phyloP scores from a whole-genome alignment of 2,329 filamentous ascomycete species.

The Fusarium sp. region DNA sequence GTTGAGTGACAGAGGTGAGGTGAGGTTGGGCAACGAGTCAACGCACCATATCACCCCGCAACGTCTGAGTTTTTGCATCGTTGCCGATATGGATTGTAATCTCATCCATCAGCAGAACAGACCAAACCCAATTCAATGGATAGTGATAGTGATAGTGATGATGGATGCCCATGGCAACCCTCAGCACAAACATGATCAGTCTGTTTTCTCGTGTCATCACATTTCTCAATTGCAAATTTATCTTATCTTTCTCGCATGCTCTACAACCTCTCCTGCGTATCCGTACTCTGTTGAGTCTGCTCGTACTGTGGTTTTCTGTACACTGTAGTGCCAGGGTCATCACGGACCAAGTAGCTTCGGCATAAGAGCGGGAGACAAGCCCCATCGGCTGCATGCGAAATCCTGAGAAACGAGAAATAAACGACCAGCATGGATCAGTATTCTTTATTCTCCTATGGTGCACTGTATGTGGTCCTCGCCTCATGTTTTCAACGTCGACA shows the following conservation, averaged over 20 bases:
- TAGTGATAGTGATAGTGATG: conserved; percentile 25
- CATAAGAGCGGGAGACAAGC: conserved; percentile 24
- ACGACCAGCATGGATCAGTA: conserved; percentile 4
- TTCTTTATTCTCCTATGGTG: conserved; percentile 7
- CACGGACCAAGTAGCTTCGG: conserved; percentile 37
- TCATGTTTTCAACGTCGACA: conserved; percentile 12
- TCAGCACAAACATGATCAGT: conserved; percentile 16
- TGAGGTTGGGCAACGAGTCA: conserved; percentile 23
- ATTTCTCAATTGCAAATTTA: conserved; percentile 11
- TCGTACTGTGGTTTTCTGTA: conserved; percentile 3
- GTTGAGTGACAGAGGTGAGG: conserved; percentile 3
- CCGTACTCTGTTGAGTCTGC: conserved; percentile 15
- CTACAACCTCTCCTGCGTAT: conserved; percentile 9
- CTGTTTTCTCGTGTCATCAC: conserved; percentile 23
- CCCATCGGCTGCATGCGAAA: conserved; percentile 34
- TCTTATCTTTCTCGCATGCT: conserved; percentile 5
- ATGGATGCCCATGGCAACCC: conserved; percentile 33
- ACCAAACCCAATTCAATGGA: conserved; percentile 2
- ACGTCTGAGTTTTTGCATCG: neutral
- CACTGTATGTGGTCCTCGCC: conserved; percentile 23
- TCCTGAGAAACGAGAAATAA: conserved; percentile 10
- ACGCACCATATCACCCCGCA: conserved; percentile 3
- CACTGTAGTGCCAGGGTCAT: conserved; percentile 28
- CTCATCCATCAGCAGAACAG: conserved; percentile 19
- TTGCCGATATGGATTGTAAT: conserved; percentile 4